phyloP scores from a whole-genome alignment of 169 alveolate species.

The Plasmodium billcollinsi region DNA sequence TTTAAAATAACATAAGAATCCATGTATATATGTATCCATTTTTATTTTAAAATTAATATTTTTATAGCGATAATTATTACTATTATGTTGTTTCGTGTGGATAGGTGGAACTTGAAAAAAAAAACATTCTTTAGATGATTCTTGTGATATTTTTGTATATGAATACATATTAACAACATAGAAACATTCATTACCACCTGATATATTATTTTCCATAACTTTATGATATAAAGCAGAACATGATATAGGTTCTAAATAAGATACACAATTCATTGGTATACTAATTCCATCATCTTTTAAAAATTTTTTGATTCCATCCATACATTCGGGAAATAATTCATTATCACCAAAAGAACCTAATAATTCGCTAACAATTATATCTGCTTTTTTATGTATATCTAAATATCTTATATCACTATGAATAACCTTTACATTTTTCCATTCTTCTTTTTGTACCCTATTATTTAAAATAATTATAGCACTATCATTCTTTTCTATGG shows the following conservation, averaged over 20 bases:
- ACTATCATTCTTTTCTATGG: constrained; percentile 85
- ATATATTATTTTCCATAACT: constrained; percentile 76
- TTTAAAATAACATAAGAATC: constrained; percentile 85
- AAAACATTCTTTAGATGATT: constrained; percentile 76
- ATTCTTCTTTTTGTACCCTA: constrained; percentile 42
- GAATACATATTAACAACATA: constrained; percentile 69
- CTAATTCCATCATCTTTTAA: constrained; percentile 73
- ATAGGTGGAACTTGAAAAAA: constrained; percentile 29
- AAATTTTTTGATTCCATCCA: constrained; percentile 82
- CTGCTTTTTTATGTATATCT: constrained; percentile 78
- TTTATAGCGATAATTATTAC: constrained; percentile 80
- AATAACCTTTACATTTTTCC: constrained; percentile 83
- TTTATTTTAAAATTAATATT: constrained; percentile 77
- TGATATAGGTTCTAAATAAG: constrained; percentile 83
- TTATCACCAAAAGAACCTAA: constrained; percentile 87
- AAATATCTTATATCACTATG: constrained; percentile 83
- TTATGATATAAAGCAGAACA: constrained; percentile 82
- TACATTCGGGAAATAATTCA: constrained; percentile 87
- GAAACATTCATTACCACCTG: constrained; percentile 71
- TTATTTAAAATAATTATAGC: constrained; percentile 80
- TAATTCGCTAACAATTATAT: constrained; percentile 84
- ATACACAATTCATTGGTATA: constrained; percentile 83
- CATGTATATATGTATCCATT: constrained; percentile 80
- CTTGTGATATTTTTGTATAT: constrained; percentile 77
- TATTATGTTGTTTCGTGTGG: constrained; percentile 19